A percentile compares a stretch with the other conserved stretches of the same genome.
Conservation (phyloP, 2,329 filamentous ascomycete species). For the Trichoderma sp. region DNA sequence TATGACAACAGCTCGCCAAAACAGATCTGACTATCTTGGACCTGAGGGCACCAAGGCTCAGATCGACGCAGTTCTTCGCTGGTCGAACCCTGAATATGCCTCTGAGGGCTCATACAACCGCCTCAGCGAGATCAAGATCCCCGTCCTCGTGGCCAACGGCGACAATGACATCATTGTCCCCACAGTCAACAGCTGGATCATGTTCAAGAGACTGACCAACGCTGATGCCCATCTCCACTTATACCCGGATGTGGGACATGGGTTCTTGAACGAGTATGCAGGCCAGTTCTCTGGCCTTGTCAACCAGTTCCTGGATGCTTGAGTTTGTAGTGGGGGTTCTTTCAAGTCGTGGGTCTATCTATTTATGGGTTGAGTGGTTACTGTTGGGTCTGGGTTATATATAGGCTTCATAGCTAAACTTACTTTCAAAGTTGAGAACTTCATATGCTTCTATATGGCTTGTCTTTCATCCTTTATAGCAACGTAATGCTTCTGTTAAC, state of each 20-base stretch:
- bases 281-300: not conserved
- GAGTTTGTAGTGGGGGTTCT: not conserved
- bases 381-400: not conserved
- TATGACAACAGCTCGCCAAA: not conserved
- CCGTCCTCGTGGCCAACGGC: conserved; percentile 5
- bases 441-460: not conserved
- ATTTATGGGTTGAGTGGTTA: not conserved
- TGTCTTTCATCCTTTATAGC: fast-evolving
- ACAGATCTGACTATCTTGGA: not conserved
- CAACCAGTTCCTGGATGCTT: not conserved
- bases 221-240: conserved; percentile 6
- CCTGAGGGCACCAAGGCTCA: not conserved
- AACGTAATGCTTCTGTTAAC: not conserved
- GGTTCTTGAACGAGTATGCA: conserved; percentile 11
- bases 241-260: conserved; percentile 8
- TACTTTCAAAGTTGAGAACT: not conserved
- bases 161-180: conserved; percentile 11
- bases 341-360: not conserved
- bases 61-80: not conserved
- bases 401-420: not conserved
- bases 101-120: not conserved
- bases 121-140: not conserved
- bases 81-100: not conserved
- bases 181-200: conserved; percentile 15
- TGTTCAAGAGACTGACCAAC: conserved; percentile 3